Conservation (phyloP, 257 asterid species). For the Salvia hispanica region DNA sequence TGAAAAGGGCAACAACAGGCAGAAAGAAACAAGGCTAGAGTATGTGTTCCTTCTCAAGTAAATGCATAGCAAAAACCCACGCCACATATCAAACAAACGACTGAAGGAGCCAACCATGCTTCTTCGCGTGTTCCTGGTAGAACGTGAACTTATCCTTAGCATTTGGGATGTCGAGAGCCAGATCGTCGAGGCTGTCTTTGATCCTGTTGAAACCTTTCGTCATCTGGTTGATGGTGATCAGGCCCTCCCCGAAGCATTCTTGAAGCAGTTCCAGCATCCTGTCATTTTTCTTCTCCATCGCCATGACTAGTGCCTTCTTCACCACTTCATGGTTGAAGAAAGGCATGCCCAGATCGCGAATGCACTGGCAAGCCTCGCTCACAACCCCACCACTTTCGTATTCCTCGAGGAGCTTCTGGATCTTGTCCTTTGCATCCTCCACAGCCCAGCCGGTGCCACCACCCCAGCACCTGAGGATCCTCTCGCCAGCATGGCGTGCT, state of each 20-base stretch:
- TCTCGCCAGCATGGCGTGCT: slow-evolving; percentile 99
- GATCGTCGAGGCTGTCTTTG: slow-evolving; percentile 86
- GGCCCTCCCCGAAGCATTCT: slow-evolving; percentile 80
- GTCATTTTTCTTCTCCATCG: slow-evolving; percentile 98
- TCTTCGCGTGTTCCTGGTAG: slow-evolving; percentile 61
- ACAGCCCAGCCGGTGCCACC: slow-evolving; percentile 99
- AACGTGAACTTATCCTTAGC: slow-evolving; percentile 75
- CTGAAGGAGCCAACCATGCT: slow-evolving; percentile 66
- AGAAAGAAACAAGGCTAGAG: slow-evolving; percentile 2
- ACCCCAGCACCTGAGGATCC: slow-evolving; percentile 99
- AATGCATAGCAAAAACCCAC: slow-evolving; percentile 33
- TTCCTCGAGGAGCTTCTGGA: slow-evolving; percentile 91
- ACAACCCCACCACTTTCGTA: slow-evolving; percentile 91
- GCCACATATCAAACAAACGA: slow-evolving; percentile 35
- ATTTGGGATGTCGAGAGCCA: slow-evolving; percentile 93
- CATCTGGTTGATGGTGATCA: slow-evolving; percentile 94
- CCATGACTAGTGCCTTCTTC: slow-evolving; percentile 97
- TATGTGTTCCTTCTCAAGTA: slow-evolving; percentile 30
- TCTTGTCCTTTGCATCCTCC: slow-evolving; percentile 98
- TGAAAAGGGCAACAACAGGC: slow-evolving; percentile 6
- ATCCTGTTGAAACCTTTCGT: slow-evolving; percentile 85
- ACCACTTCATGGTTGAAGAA: slow-evolving; percentile 97
- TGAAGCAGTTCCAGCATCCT: slow-evolving; percentile 77
- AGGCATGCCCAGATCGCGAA: slow-evolving; percentile 88
- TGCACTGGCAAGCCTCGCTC: slow-evolving; percentile 91